Conservation (phyloP, 2,329 filamentous ascomycete species). For the Trichoderma asperellum region DNA sequence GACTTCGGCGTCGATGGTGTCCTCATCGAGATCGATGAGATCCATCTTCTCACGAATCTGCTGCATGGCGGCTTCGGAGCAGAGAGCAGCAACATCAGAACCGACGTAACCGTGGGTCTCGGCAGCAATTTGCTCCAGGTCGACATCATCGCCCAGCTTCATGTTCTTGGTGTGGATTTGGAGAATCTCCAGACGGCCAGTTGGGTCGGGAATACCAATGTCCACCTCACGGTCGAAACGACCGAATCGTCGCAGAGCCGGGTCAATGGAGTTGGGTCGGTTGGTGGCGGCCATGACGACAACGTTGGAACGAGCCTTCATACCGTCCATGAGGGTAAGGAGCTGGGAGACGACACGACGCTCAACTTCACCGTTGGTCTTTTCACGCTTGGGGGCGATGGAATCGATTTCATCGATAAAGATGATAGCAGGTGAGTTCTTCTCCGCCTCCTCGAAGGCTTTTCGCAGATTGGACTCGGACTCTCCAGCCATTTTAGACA, state of each 20-base stretch:
- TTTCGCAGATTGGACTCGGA: conserved; percentile 98
- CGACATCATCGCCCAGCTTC: conserved; percentile 96
- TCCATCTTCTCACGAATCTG: conserved; percentile 99
- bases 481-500: conserved; percentile 99
- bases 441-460: conserved; percentile 99
- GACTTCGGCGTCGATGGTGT: conserved; percentile 98
- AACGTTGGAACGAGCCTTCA: conserved; percentile 98
- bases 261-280: conserved; percentile 97
- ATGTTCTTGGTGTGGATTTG: conserved; percentile 99
- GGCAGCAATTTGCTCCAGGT: conserved; percentile 92
- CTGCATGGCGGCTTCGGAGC: conserved; percentile 99
- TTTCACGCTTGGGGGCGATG: conserved; percentile 98
- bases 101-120: conserved; percentile 99
- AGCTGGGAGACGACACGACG: conserved; percentile 98
- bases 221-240: conserved; percentile 99
- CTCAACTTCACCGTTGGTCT: conserved; percentile 99
- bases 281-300: conserved; percentile 99
- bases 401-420: conserved; percentile 99
- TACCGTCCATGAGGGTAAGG: conserved; percentile 97
- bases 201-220: conserved; percentile 96
- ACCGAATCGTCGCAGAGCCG: conserved; percentile 94
- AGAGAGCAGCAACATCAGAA: conserved; percentile 96
- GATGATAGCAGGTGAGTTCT: conserved; percentile 98
- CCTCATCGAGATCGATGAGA: conserved; percentile 96
- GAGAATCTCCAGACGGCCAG: conserved; percentile 96